Conservation (phyloP, 352 stramenopile genomes). For the Globisporangium echinulatum region DNA sequence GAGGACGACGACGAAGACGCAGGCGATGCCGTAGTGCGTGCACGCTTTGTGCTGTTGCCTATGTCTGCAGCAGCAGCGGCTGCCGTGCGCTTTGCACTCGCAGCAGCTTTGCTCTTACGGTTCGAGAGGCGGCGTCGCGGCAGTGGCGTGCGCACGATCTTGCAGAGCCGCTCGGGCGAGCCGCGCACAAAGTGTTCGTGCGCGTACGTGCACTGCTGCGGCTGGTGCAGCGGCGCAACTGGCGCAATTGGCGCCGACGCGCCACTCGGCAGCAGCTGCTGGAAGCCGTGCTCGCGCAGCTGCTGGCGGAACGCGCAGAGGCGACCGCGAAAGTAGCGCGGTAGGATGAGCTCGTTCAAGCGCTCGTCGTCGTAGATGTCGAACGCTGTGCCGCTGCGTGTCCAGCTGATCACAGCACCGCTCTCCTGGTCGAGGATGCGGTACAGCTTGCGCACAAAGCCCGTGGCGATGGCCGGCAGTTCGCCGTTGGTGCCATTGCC, state of each 20-base stretch:
- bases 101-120: slow-evolving; percentile 10
- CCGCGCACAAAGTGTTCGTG: slow-evolving; percentile 46
- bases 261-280: slow-evolving; percentile 11
- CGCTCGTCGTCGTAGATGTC: slow-evolving; percentile 37
- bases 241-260: slow-evolving; percentile 5
- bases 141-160: slow-evolving; percentile 32
- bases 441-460: slow-evolving; percentile 75
- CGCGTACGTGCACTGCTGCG: slow-evolving; percentile 18
- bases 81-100: not conserved
- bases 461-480: slow-evolving; percentile 42
- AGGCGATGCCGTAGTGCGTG: not conserved
- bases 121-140: slow-evolving; percentile 24
- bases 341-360: slow-evolving; percentile 43
- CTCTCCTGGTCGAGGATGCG: slow-evolving; percentile 61
- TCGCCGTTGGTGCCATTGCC: not conserved
- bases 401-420: slow-evolving; percentile 49
- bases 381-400: slow-evolving; percentile 44
- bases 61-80: not conserved
- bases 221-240: slow-evolving; percentile 1
- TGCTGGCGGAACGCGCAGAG: slow-evolving; percentile 64
- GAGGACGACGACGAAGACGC: slow-evolving; percentile 1
- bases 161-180: slow-evolving; percentile 25
- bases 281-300: slow-evolving; percentile 60
- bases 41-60: not conserved
- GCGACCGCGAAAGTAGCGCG: slow-evolving; percentile 60